Percentiles rank a stretch among this genome's conserved stretches.
These are phyloP conservation scores for Artemisia tridentata DNA, from an alignment of 129 eudicot genomes.

Conservation along the genomic window DNA sequence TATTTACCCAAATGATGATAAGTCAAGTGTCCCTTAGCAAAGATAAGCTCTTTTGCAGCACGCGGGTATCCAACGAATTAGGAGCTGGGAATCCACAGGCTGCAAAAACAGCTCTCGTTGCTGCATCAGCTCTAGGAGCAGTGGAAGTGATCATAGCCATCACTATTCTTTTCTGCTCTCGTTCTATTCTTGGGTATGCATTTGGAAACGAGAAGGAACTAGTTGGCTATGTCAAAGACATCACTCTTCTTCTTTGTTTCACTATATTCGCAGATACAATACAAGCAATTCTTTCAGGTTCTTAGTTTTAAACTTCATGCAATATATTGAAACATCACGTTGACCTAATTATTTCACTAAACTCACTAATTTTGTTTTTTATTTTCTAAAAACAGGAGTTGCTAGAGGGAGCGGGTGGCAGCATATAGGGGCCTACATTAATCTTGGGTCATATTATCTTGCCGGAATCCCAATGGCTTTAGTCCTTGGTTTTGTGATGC, in stretches of 20 bases:
- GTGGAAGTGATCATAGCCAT: constrained; percentile 31
- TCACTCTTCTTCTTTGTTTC: constrained; percentile 34
- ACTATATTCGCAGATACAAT: constrained; percentile 32
- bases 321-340: not conserved
- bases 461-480: too few species aligned
- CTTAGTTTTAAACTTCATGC: not conserved
- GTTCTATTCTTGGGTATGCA: constrained; percentile 35
- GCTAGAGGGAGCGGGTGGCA: too few species aligned
- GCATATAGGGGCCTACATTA: too few species aligned
- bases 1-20: not conserved
- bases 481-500: too few species aligned
- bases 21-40: not conserved
- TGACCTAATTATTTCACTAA: not conserved
- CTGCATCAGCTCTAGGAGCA: constrained; percentile 19
- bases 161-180: constrained; percentile 23
- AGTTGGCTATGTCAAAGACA: constrained; percentile 35
- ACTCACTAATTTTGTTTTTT: too few species aligned
- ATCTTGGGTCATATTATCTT: too few species aligned
- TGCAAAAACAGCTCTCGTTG: constrained; percentile 29
- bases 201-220: constrained; percentile 33
- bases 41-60: constrained; percentile 15
- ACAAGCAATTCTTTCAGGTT: constrained; percentile 41
- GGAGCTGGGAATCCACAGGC: constrained; percentile 42
- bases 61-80: constrained; percentile 34
- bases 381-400: too few species aligned